Base-by-base conservation (phyloP, 306 rosid species). In the Prosopis cineraria region DNA sequence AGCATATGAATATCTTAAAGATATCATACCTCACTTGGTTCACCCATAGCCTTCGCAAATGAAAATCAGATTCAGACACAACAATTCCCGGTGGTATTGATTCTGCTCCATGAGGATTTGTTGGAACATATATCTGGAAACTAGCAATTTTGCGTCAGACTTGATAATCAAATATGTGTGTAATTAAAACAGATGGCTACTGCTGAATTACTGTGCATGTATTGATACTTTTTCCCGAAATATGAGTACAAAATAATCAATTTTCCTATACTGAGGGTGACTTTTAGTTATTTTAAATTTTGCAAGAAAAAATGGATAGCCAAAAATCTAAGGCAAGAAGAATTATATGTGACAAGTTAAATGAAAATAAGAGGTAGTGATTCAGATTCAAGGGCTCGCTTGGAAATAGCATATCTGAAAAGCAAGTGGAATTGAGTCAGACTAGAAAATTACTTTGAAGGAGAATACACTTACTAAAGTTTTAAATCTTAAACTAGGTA, bases 41-140 rank as follows among this genome's bases (percentile, higher is more conserved):
- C 96, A 56, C 99, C 99, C 99, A 96, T 80, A 93, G 79, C 83
- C 99, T 87, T 62, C 93, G 96, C 84, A 90, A 67, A 81, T 91
- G 83, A 63, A 93, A 84, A 86, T 96, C 99, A 78, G 99, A 85
- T 80, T 91, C 87, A 59, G 98, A 39, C 62, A 81, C 99, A 83
- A 96, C 76, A 80, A 96, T 91, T 84, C 91, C 91, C 4, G 98
- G 98, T 68, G 99, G 98, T 29, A 96, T 85, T 66, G 85, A 82
- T 83, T 93, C 99, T 8, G 99, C 97, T 67, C 99, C 99, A 76
- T 80, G 91, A 63, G 99, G 99, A 84, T 96, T 96, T 84, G 98
- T 84, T 62, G 94, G 79, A 84, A 79, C 96, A 81, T 90, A 80
- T 82, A 96, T 85, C 99, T 90, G 81, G 75, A 78, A 60, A 52